Base-by-base conservation (phyloP, 208 protist species). In the Porcisia hertigi region DNA sequence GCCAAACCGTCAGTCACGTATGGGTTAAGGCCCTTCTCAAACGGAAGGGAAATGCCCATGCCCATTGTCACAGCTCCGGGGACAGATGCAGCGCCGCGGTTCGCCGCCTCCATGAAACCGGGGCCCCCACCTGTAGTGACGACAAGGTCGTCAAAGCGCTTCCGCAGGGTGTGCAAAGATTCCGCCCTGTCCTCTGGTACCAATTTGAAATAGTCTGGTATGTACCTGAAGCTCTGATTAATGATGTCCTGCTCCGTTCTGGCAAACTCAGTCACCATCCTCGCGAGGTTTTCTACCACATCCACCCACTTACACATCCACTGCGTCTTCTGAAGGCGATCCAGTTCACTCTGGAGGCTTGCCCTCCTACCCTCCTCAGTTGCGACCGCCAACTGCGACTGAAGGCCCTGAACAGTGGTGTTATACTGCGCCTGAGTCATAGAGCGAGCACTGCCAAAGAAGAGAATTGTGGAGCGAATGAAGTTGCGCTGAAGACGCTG, bases 61-160 rank as follows among this genome's bases (percentile, higher is more conserved):
- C 96, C 96, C 71, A 97, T 97, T 54, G 91, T 97, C 73, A 90
- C 85, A 59, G 76, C 81, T 34, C 86, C 94, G 0, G 71, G 58
- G 30, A 97, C 94, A 12, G 84, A 81, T 1, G 86, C 83, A 0
- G 96, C 96, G 45, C 96, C 96, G 39, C 85, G 81, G 84, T 98
- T 98, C 14, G 96, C 96, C 18, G 96, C 96, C 87, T 98, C 94
- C 96, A 98, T 98, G 63, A 98, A 96, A 20, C 96, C 96, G 0
- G 96, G 96, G 57, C 96, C 96, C 20, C 96, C 96, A 30, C 96
- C 96, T 4, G 96, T 98, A 30, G 92, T 94, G 45, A 98, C 86
- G 72, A 95, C 86, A n/a, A 98, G 70, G 64, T 93, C 92, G 39
- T 88, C 75, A 69, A 85, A 87, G 8, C 71, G 58, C 62, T 69